These are phyloP conservation scores for Boletus fagicola DNA, from an alignment of 768 basidiomycete species.

Conservation along the genomic window DNA sequence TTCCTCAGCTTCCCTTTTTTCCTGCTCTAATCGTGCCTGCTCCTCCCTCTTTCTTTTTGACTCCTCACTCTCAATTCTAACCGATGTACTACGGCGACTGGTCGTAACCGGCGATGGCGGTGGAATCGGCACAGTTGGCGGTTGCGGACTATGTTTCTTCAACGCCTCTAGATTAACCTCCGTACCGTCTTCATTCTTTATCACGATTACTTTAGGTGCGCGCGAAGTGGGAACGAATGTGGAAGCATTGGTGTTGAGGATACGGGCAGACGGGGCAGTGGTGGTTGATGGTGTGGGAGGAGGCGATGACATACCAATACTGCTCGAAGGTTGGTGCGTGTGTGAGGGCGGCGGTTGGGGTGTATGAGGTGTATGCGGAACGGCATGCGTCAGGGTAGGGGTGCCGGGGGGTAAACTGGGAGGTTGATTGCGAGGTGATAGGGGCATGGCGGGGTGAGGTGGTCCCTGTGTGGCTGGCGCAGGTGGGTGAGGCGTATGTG, in stretches of 20 bases:
- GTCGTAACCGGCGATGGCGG: constrained; percentile 34
- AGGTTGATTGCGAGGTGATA: constrained; percentile 68
- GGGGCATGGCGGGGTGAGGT: constrained; percentile 51
- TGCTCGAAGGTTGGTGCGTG: constrained; percentile 44
- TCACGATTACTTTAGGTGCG: constrained; percentile 44
- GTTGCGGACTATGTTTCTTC: constrained; percentile 45
- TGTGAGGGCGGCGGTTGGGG: constrained; percentile 46
- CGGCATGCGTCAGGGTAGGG: constrained; percentile 62
- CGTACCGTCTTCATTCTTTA: constrained; percentile 64
- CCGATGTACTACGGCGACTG: constrained; percentile 31
- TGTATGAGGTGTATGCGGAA: constrained; percentile 45
- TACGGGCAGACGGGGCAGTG: constrained; percentile 36
- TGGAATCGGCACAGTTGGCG: constrained; percentile 40
- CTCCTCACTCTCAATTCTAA: constrained; percentile 67
- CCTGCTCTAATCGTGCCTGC: constrained; percentile 41
- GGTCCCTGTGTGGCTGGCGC: constrained; percentile 39
- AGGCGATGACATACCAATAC: constrained; percentile 51
- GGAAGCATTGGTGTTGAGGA: constrained; percentile 61
- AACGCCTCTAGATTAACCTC: constrained; percentile 61
- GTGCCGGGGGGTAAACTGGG: constrained; percentile 60
- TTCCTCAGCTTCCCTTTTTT: constrained; percentile 39
- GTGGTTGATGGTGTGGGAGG: constrained; percentile 65
- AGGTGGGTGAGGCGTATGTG: constrained; percentile 42
- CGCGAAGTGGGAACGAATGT: constrained; percentile 61
- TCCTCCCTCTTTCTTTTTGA: constrained; percentile 50